phyloP scores from a whole-genome alignment of 2,329 filamentous ascomycete genomes.

The Penicillium sp. region DNA sequence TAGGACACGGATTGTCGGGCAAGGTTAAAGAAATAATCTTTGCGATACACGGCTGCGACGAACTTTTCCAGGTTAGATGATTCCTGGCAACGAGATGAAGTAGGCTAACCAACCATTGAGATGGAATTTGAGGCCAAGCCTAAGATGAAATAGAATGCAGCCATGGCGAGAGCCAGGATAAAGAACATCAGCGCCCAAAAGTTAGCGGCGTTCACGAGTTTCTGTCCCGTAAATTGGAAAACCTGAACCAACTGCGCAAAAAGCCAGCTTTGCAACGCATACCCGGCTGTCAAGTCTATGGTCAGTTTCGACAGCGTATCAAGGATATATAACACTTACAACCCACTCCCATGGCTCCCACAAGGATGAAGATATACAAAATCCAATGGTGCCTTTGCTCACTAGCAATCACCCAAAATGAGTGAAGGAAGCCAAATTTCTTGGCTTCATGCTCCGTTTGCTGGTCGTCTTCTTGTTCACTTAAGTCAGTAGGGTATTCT shows the following conservation, averaged over 20 bases:
- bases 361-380: neutral
- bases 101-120: conserved; percentile 40
- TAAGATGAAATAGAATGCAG: conserved; percentile 47
- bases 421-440: neutral
- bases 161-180: conserved; percentile 52
- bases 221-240: conserved; percentile 45
- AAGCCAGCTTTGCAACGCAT: conserved; percentile 42
- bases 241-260: conserved; percentile 53
- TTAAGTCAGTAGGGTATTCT: neutral
- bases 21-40: conserved; percentile 36
- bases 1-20: conserved; percentile 45
- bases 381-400: conserved; percentile 5
- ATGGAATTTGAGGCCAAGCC: conserved; percentile 51
- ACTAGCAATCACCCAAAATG: too few species aligned
- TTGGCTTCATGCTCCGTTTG: neutral
- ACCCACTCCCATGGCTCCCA: neutral
- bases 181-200: conserved; percentile 61
- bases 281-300: conserved; percentile 22
- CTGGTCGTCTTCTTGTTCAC: neutral
- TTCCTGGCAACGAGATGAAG: too few species aligned
- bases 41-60: conserved; percentile 40
- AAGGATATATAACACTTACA: neutral
- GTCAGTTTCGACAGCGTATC: too few species aligned
- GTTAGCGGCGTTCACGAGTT: conserved; percentile 45
- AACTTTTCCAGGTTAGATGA: conserved; percentile 22